These are phyloP conservation scores for Stephania japonica DNA, from an alignment of 164 flowering plant genomes.

Conservation along the genomic window DNA sequence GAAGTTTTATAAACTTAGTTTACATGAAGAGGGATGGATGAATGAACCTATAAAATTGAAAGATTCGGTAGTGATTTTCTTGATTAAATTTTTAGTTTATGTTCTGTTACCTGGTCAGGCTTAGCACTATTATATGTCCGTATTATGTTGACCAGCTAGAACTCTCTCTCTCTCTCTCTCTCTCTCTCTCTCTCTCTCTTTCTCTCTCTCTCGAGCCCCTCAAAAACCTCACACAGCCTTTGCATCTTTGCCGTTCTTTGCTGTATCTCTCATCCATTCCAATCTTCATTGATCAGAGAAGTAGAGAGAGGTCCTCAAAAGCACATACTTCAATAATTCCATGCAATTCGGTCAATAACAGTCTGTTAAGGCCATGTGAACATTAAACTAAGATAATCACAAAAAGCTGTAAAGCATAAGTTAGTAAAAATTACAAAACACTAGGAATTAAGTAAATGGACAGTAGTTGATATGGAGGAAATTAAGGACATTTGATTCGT, in stretches of 20 bases:
- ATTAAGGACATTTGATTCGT: neutral
- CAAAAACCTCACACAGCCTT: neutral
- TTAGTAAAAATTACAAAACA: neutral
- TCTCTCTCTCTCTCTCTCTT: conserved; percentile 8
- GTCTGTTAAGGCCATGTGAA: neutral
- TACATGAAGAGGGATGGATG: neutral
- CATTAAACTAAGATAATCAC: neutral
- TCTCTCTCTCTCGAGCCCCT: conserved; percentile 20
- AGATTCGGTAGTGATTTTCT: neutral
- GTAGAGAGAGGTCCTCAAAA: neutral
- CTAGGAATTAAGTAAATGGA: neutral
- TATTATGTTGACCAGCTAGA: conserved; percentile 13
- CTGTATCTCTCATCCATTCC: neutral
- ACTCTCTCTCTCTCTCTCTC: conserved; percentile 4
- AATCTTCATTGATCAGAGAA: neutral
- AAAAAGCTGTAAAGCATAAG: neutral
- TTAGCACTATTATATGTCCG: neutral
- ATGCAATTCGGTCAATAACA: neutral
- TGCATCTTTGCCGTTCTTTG: neutral
- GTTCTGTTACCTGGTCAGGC: neutral
- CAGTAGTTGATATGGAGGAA: neutral
- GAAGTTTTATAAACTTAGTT: neutral
- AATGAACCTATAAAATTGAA: too few relatives aligned
- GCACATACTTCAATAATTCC: neutral
- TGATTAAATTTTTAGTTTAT: neutral